Percentiles rank a stretch among this genome's conserved stretches.
Conservation (phyloP, 139 green algal genomes). For the Eudorina sp. region DNA sequence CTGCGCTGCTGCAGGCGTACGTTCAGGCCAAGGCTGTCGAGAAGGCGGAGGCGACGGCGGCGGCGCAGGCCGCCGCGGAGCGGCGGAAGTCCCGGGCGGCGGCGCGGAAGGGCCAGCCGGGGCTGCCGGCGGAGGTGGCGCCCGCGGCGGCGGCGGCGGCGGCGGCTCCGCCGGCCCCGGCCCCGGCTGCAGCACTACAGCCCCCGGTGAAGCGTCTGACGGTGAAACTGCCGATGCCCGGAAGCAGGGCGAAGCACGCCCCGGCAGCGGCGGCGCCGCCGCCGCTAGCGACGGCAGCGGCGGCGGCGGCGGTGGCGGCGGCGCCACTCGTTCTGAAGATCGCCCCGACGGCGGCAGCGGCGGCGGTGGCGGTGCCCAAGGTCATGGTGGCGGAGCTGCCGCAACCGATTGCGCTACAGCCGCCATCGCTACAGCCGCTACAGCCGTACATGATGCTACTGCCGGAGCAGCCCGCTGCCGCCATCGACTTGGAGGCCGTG, state of each 20-base stretch:
- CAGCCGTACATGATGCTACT: neutral
- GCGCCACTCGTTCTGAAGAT: neutral
- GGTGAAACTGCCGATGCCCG: too few relatives aligned
- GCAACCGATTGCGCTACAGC: neutral
- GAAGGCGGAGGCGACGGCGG: neutral
- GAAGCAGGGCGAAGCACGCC: too few relatives aligned
- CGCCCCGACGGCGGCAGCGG: neutral
- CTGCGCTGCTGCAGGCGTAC: neutral
- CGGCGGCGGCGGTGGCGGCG: neutral
- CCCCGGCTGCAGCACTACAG: neutral
- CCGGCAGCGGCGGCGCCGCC: neutral
- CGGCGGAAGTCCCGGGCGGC: neutral
- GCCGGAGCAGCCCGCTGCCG: neutral
- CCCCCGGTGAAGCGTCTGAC: too few relatives aligned
- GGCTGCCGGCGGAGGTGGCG: neutral
- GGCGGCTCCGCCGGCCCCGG: neutral
- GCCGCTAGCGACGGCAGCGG: neutral
- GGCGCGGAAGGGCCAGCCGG: neutral
- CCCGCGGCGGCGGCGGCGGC: neutral
- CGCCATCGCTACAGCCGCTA: neutral
- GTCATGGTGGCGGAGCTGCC: neutral
- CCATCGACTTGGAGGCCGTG: neutral
- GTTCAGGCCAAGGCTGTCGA: neutral
- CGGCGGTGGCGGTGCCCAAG: neutral
- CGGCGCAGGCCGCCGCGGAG: neutral